These are phyloP conservation scores for Cyberlindnera saturnus DNA, from an alignment of 805 yeast genomes.

Conservation along the genomic window DNA sequence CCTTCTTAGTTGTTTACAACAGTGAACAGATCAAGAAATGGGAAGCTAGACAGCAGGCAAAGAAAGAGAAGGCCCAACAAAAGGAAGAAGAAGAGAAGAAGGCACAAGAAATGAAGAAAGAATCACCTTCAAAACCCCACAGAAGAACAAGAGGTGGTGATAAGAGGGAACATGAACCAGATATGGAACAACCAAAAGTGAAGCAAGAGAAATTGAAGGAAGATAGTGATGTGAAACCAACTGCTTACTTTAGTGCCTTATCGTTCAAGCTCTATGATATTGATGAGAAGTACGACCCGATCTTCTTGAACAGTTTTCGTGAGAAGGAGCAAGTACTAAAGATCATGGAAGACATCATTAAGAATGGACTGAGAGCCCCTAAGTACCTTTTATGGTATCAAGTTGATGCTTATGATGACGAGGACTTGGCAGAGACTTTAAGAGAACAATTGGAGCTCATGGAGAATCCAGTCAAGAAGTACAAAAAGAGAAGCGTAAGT, in stretches of 20 bases:
- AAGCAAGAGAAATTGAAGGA: constrained; percentile 4
- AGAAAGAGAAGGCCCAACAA: constrained; percentile 20
- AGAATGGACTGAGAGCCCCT: constrained; percentile 52
- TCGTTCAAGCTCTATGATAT: constrained; percentile 62
- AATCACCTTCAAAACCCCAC: constrained; percentile 11
- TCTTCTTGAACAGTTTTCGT: constrained; percentile 60
- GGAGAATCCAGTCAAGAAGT: constrained; percentile 39
- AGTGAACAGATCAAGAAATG: constrained; percentile 21
- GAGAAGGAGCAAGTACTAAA: constrained; percentile 48
- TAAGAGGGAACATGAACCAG: constrained; percentile 9
- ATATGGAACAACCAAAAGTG: not conserved
- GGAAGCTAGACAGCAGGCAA: constrained; percentile 12
- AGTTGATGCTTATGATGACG: constrained; percentile 70
- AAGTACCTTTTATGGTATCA: constrained; percentile 77
- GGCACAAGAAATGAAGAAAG: constrained; percentile 12
- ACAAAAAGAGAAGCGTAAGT: constrained; percentile 23
- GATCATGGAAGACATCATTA: constrained; percentile 56
- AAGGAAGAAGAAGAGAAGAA: constrained; percentile 20
- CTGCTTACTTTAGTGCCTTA: constrained; percentile 47
- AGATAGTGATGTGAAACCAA: constrained; percentile 27
- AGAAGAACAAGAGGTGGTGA: constrained; percentile 6
- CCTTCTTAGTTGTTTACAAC: constrained; percentile 29
- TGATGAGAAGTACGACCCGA: constrained; percentile 58
- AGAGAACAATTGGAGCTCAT: constrained; percentile 50
- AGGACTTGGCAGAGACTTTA: constrained; percentile 54